Evolutionary conservation across 257 asterid species (phyloP).

Genomic region (Osmanthus fragrans): DNA sequence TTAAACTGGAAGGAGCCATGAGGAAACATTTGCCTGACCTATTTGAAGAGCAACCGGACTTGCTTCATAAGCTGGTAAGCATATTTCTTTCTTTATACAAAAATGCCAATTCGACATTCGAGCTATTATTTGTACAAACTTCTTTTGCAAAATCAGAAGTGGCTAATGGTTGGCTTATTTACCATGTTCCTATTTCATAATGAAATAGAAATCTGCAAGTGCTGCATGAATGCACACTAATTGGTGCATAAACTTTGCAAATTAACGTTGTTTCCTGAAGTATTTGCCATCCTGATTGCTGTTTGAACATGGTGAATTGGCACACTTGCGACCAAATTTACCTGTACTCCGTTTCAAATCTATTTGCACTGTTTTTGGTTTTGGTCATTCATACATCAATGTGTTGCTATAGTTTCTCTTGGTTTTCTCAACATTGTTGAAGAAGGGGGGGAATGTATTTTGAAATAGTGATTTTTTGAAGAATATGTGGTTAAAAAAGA

Average conservation of each 20-base stretch:
- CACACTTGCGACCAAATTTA: background rate
- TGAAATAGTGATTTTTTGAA: too few relatives aligned
- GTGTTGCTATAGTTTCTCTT: background rate
- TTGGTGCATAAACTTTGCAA: background rate
- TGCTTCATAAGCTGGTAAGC: slow-evolving; percentile 93
- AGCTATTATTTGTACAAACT: background rate
- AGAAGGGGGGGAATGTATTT: too few relatives aligned
- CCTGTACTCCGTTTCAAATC: background rate
- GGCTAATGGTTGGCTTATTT: background rate
- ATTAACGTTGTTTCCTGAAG: background rate
- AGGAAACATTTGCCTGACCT: slow-evolving; percentile 90
- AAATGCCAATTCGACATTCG: background rate
- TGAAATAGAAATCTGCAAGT: background rate
- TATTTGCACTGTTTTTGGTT: background rate
- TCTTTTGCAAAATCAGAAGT: background rate
- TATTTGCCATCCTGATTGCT: background rate
- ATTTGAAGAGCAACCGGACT: slow-evolving; percentile 93
- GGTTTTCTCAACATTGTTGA: background rate
- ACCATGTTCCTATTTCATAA: background rate
- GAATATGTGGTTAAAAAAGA: too few relatives aligned
- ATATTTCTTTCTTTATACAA: background rate
- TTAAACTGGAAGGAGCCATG: slow-evolving; percentile 88
- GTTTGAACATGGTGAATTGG: background rate
- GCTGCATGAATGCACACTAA: background rate
- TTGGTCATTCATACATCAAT: background rate